Evolutionary conservation across 495 filamentous ascomycete species (phyloP), one percentile per base, ranked within the genome.

Genomic region (Lentithecium fluviatile): DNA sequence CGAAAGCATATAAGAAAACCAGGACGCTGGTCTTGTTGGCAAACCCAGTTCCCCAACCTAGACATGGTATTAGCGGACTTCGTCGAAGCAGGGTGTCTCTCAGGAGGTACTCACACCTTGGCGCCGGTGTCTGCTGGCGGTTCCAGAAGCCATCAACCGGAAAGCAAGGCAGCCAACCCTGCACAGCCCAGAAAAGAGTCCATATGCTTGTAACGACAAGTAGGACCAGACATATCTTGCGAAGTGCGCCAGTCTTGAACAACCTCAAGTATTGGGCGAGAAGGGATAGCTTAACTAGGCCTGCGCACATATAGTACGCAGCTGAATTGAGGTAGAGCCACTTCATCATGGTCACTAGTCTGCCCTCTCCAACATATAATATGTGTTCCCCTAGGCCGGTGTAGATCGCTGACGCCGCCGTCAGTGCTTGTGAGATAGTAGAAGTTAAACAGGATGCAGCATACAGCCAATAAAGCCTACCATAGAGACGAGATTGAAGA

Each of bases 261-360:
- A 65, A 6, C 15, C 62, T 55, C 1, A 65, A 43, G 29, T 65
- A 65, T 37, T 65, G 62, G 8, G 42, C 47, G 20, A 65, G 56
- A 0, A 65, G 49, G 13, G 62, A 65, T 15, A 59, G 19, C 32
- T 65, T 59, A 11, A 65, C 46, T 2, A 59, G 12, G 24, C 24
- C 23, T 7, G 62, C 45, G 7, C 53, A 40, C 6, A 48, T 26
- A 10, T 40, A 38, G 24, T 59, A 65, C 1, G 20, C 21, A 1
- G 23, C 62, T n/a, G 19, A 26, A 2, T 36, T 8, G 1, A 54
- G 15, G 29, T 58, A 65, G 19, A 58, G 42, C 13, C 40, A 46
- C 48, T 52, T 42, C 42, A 65, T 23, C 23, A 29, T 24, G 2
- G 45, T 40, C 15, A 17, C 19, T n/a, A 58, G 13, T 2, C 23